Evolutionary conservation across 352 stramenopile genomes (phyloP), one percentile per base, ranked within the genome.

Genomic region (Phytophthora niederhauseri): DNA sequence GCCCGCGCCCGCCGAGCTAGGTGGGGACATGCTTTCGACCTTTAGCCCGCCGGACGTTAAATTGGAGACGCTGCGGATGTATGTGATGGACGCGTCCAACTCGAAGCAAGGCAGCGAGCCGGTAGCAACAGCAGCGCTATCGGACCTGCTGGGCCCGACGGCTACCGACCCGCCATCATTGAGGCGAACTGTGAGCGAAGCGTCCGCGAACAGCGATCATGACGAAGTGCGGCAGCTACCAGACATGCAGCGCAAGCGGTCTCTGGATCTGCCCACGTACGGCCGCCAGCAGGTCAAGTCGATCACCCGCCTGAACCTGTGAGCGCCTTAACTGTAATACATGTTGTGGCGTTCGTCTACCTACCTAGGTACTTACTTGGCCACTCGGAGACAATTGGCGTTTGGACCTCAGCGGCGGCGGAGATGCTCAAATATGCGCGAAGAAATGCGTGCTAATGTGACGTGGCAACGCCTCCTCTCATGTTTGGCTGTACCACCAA

Each of bases 11-110:
- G 55, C 60, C 5, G 58, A 67, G 28, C 28, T 66, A 9, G 61
- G 61, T 8, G 59, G 43, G 9, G 58, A 70, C 48, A 69, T 67
- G 17, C 17, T 59, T 9, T 68, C 57, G 8, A 8, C 30, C 26
- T 26, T 59, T 8, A 31, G 52, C 8, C 45, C 60, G 15, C 52
- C 63, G 0, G 57, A 57, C 5, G 63, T 82, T 38, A 67, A 45
- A 26, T 64, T 87, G 7, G 84, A 92, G 72, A 92, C 84, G 22
- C 58, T 92, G 55, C 77, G 82, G 6, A 91, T 92, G 78, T 92
- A 87, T 61, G 62, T 92, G 28, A 81, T 56, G 31, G 72, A 82
- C 49, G 64, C 76, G 20, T 75, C 72, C 24, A 70, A 63, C 31
- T 60, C 61, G 20, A 68, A 73, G 12, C 51, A 59, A 38, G 48